phyloP scores from a whole-genome alignment of 2,329 filamentous ascomycete species.

The Paecilomyces dactylethromorphus region DNA sequence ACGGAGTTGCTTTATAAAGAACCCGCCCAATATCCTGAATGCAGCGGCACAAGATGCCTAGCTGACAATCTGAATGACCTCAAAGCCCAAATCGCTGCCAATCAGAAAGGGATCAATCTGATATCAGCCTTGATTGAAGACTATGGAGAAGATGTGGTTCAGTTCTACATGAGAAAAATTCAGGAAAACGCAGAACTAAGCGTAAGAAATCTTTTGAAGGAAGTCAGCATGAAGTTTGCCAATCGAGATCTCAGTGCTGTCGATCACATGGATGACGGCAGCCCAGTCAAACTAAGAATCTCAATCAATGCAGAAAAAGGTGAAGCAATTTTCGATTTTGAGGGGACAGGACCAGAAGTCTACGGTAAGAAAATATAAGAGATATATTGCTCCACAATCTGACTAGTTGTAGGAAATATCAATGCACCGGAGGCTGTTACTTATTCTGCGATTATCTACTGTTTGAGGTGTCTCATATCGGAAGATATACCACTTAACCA shows the following conservation, averaged over 20 bases:
- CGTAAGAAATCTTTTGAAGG: conserved; percentile 63
- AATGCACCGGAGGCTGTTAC: conserved; percentile 74
- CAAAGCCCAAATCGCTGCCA: conserved; percentile 75
- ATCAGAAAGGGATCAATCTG: conserved; percentile 71
- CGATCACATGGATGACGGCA: conserved; percentile 80
- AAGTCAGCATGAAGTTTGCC: conserved; percentile 58
- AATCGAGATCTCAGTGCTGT: conserved; percentile 60
- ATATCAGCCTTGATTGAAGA: conserved; percentile 66
- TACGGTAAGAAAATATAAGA: conserved; percentile 45
- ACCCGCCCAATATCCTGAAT: conserved; percentile 64
- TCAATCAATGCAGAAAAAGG: conserved; percentile 65
- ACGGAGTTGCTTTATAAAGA: conserved; percentile 62
- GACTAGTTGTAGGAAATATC: conserved; percentile 48
- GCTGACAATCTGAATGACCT: conserved; percentile 76
- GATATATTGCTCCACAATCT: neutral
- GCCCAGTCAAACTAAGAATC: conserved; percentile 66
- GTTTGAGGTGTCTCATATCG: conserved; percentile 65
- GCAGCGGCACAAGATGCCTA: conserved; percentile 67
- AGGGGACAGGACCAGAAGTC: conserved; percentile 69
- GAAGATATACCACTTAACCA: conserved; percentile 78
- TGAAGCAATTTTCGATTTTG: conserved; percentile 68
- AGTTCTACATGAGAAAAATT: conserved; percentile 73
- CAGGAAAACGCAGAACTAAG: conserved; percentile 69
- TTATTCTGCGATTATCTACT: conserved; percentile 76
- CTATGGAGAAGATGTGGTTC: conserved; percentile 65